phyloP scores from a whole-genome alignment of 176 grass and related monocot species.

The Zea mays region Zm-B73-REFERENCE-NAM-5.0 NC_050100.1:1368501-1369000 shows the following conservation, averaged over 20 bases:
- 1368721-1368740: conserved; percentile 91
- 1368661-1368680: conserved; percentile 83
- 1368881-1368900: conserved; percentile 70
- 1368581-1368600: conserved; percentile 86
- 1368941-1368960: conserved; percentile 73
- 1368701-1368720: conserved; percentile 95
- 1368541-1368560: conserved; percentile 41
- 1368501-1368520: background rate
- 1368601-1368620: conserved; percentile 56
- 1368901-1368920: conserved; percentile 51
- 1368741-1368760: conserved; percentile 88
- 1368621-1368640: conserved; percentile 44
- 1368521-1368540: conserved; percentile 22
- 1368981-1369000: conserved; percentile 35
- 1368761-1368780: conserved; percentile 83
- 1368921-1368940: conserved; percentile 57
- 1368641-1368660: conserved; percentile 56
- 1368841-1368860: conserved; percentile 38
- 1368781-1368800: background rate
- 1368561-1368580: conserved; percentile 97
- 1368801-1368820: conserved; percentile 33
- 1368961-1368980: conserved; percentile 96
- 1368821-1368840: conserved; percentile 18
- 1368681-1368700: conserved; percentile 83
- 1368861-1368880: conserved; percentile 94